Evolutionary conservation across 2,329 filamentous ascomycete species (phyloP), one percentile per base, ranked within the genome.

Genomic region (Stachybotrys elegans): DNA sequence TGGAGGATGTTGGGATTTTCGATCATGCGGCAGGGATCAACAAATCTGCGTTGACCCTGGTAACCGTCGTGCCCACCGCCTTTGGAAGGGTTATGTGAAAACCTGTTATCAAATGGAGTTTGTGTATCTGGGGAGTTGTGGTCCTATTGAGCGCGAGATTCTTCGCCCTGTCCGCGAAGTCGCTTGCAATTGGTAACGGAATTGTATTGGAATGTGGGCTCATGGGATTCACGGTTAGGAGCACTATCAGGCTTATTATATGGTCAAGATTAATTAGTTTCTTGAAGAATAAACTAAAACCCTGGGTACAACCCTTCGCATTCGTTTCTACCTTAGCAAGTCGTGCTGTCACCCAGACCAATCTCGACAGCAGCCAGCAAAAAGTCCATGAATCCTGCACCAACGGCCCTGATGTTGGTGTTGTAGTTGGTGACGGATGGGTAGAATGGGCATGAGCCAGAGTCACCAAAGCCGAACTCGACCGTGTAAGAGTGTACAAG

Each of bases 381-480:
- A 36, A 70, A 57, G 51, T 73, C 69, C 63, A 73, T 71, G 50
- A 72, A 70, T 0, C 63, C 69, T 2, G 68, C 63, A 6, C 58
- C 62, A 12, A 68, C 39, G 60, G 56, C 40, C 38, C 45, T 46
- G 22, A 73, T 52, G 45, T 66, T 72, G 32, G 51, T 43, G 50
- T 66, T 63, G 53, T 69, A 70, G 50, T 66, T 60, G 19, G 57
- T 48, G 3, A 55, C 55, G 1, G 64, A 65, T 0, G 69, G 68
- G 48, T 73, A 73, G 49, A 73, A 73, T 2, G 61, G 57, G 37
- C 57, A 60, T 5, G 50, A 45, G 9, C 43, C 44, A 32, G 22
- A 36, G 36, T 51, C 52, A 9, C 42, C 46, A 4, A 40, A 40
- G 0, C 70, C 69, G 49, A 73, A 72, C 53, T 74, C 69, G 14